phyloP scores from a whole-genome alignment of 106 monocot genomes.

The Allium cepa region DNA sequence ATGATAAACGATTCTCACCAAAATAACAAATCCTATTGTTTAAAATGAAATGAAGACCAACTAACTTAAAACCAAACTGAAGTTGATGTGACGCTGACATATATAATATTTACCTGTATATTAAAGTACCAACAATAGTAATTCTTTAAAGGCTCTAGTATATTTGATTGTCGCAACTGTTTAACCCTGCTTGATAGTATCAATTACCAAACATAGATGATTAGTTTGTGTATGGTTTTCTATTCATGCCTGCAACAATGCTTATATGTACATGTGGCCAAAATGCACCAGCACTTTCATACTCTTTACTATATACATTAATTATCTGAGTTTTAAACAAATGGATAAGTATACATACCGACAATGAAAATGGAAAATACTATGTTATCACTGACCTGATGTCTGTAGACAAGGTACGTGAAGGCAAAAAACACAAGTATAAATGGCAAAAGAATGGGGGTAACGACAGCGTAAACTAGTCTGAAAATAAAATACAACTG shows the following conservation, averaged over 20 bases:
- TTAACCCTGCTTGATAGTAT: too few species aligned
- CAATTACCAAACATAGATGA: too few species aligned
- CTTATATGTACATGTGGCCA: constrained; percentile 88
- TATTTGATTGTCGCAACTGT: too few species aligned
- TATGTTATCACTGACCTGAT: constrained; percentile 54
- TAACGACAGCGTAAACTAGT: constrained; percentile 83
- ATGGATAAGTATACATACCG: background rate
- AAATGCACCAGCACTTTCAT: constrained; percentile 94
- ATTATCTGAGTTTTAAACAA: constrained; percentile 51
- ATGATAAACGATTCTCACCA: too few species aligned
- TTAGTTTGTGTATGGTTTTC: too few species aligned
- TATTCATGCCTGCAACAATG: constrained; percentile 66
- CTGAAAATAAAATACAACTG: constrained; percentile 93
- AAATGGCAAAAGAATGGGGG: constrained; percentile 91
- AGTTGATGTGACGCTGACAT: too few species aligned
- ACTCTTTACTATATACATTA: constrained; percentile 93
- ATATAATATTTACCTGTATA: too few species aligned
- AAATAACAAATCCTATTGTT: too few species aligned
- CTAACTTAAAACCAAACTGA: too few species aligned
- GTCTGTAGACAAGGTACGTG: constrained; percentile 72
- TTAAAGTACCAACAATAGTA: too few species aligned
- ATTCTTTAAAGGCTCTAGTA: too few species aligned
- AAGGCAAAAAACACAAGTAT: constrained; percentile 84
- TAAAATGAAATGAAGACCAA: too few species aligned
- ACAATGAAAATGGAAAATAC: background rate